Percentiles rank a stretch among this genome's conserved stretches.
Conservation (phyloP, 2,329 filamentous ascomycete genomes). For the Alternaria novae-zelandiae region DNA sequence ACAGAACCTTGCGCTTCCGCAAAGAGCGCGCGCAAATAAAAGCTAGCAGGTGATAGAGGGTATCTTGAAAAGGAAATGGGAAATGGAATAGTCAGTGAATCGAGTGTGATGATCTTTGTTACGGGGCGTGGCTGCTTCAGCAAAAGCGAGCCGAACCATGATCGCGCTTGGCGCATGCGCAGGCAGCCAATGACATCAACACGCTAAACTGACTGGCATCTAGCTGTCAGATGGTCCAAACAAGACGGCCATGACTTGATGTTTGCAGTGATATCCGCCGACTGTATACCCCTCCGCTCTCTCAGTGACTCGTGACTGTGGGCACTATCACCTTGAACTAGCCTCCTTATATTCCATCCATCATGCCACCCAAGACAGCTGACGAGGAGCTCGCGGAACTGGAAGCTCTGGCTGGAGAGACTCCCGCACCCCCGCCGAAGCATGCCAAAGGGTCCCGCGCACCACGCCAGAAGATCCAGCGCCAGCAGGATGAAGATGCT, state of each 20-base stretch:
- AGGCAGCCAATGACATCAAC: slow-evolving; percentile 29
- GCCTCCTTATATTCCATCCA: not conserved
- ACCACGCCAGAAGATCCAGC: slow-evolving; percentile 48
- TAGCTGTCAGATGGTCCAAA: slow-evolving; percentile 20
- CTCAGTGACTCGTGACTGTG: not conserved
- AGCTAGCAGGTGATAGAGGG: slow-evolving; percentile 14
- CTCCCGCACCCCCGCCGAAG: slow-evolving; percentile 41
- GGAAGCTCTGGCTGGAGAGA: slow-evolving; percentile 41
- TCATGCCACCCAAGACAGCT: slow-evolving; percentile 50
- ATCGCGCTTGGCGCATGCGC: slow-evolving; percentile 27
- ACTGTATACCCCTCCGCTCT: not conserved
- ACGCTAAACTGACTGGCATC: slow-evolving; percentile 33
- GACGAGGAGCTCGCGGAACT: slow-evolving; percentile 58
- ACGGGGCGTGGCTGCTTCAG: slow-evolving; percentile 42
- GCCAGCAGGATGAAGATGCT: slow-evolving; percentile 71
- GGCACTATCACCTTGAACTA: not conserved
- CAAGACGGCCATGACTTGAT: slow-evolving; percentile 4
- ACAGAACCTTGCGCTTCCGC: slow-evolving; percentile 25
- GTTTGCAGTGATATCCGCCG: not conserved
- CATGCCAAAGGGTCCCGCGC: slow-evolving; percentile 55
- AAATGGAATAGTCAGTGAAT: slow-evolving; percentile 27
- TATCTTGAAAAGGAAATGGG: slow-evolving; percentile 24
- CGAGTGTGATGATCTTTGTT: slow-evolving; percentile 46
- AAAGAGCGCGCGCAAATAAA: slow-evolving; percentile 18
- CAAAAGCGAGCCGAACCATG: slow-evolving; percentile 34